Conservation (phyloP, 495 filamentous ascomycete species). For the Platismatia glauca region DNA sequence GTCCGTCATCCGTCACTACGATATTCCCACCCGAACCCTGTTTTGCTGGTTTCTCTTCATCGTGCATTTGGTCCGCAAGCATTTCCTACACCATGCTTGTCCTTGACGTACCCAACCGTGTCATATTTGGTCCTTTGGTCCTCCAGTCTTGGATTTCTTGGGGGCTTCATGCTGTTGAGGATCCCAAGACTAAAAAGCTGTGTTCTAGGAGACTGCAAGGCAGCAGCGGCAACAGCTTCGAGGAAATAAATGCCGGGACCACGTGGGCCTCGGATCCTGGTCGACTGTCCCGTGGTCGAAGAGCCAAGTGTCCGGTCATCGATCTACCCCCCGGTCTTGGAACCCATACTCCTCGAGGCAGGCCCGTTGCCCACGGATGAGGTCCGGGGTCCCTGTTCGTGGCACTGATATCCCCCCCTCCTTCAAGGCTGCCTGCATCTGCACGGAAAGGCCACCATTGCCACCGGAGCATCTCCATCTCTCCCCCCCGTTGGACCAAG, state of each 20-base stretch:
- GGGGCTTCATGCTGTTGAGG: not conserved
- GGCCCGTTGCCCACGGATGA: not conserved
- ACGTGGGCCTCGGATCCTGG: not conserved
- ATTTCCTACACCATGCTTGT: not conserved
- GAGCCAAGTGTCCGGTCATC: not conserved
- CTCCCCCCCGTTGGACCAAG: not conserved
- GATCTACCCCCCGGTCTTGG: not conserved
- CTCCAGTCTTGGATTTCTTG: not conserved
- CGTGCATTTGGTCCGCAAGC: not conserved
- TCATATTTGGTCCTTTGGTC: not conserved
- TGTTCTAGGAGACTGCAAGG: slow-evolving; percentile 14
- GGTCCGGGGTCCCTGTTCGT: not conserved
- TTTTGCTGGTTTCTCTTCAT: slow-evolving; percentile 1
- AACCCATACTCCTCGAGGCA: not conserved
- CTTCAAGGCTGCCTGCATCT: not conserved
- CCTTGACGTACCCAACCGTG: not conserved
- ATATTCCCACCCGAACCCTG: not conserved
- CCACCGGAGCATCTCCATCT: not conserved
- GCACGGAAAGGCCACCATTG: not conserved
- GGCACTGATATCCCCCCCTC: not conserved
- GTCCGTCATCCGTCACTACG: slow-evolving; percentile 22
- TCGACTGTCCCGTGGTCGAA: not conserved
- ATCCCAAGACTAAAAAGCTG: slow-evolving; percentile 2
- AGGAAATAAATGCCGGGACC: slow-evolving; percentile 4
- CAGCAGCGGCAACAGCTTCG: slow-evolving; percentile 7